phyloP scores from a whole-genome alignment of 2,329 filamentous ascomycete species.

The Eurotiales sp. region DNA sequence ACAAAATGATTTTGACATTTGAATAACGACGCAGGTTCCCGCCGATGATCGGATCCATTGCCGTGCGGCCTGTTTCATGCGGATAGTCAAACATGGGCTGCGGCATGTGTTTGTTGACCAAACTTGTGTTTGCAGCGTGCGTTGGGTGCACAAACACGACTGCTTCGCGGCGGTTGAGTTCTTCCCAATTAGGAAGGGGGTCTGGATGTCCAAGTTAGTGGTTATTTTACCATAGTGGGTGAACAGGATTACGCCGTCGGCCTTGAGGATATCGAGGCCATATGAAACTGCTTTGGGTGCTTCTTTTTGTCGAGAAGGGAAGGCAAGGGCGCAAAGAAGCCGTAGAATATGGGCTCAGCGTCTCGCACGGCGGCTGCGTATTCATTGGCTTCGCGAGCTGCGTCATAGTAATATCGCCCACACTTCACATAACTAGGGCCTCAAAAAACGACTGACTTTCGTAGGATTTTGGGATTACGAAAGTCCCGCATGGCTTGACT shows the following conservation, averaged over 20 bases:
- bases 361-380: slow-evolving; percentile 32
- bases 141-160: slow-evolving; percentile 50
- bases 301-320: slow-evolving; percentile 29
- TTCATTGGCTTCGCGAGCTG: slow-evolving; percentile 22
- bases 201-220: slow-evolving; percentile 45
- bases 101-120: slow-evolving; percentile 32
- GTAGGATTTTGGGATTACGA: no score
- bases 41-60: slow-evolving; percentile 41
- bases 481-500: no score
- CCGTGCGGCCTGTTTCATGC: slow-evolving; percentile 45
- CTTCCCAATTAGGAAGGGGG: slow-evolving; percentile 43
- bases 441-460: no score
- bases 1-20: slow-evolving; percentile 46
- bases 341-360: slow-evolving; percentile 31
- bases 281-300: slow-evolving; percentile 36
- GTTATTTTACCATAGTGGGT: slow-evolving; percentile 41
- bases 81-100: slow-evolving; percentile 45
- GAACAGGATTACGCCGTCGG: slow-evolving; percentile 47
- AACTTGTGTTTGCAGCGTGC: slow-evolving; percentile 32
- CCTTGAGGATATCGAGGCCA: slow-evolving; percentile 38
- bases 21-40: slow-evolving; percentile 28
- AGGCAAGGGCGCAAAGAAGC: slow-evolving; percentile 43
- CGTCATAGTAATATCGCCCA: no score
- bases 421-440: no score
- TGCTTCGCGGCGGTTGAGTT: slow-evolving; percentile 38